Evolutionary conservation across 2,329 filamentous ascomycete genomes (phyloP).

Genomic region (Ceratocystis cubensis): DNA sequence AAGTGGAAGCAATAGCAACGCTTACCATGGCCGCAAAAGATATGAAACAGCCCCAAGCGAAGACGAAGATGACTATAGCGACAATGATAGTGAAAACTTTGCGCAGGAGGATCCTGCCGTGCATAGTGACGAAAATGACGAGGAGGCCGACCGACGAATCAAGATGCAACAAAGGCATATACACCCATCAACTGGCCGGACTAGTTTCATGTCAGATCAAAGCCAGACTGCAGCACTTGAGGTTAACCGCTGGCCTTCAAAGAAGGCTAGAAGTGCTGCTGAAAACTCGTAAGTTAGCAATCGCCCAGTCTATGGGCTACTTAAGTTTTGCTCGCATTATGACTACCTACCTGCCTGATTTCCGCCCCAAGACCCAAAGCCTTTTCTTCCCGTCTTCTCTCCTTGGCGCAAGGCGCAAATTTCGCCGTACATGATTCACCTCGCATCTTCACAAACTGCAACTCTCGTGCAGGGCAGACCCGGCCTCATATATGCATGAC

Average conservation of each 20-base stretch:
- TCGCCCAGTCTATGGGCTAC: background rate
- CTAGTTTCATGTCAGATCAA: conserved; percentile 10
- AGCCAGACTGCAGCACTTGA: conserved; percentile 15
- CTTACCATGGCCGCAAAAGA: background rate
- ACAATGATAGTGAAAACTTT: conserved; percentile 10
- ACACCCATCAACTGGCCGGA: conserved; percentile 10
- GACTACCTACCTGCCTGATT: background rate
- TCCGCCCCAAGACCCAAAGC: background rate
- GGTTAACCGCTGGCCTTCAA: background rate
- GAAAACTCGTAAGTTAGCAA: background rate
- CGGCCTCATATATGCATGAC: background rate
- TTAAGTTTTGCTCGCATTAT: background rate
- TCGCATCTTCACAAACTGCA: background rate
- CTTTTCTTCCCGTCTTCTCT: background rate
- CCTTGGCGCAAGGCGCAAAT: background rate
- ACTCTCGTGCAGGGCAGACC: background rate
- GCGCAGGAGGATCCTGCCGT: background rate
- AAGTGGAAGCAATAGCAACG: background rate
- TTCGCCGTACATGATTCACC: background rate
- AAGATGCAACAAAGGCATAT: conserved; percentile 9
- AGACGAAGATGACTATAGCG: conserved; percentile 16
- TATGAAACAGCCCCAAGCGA: conserved; percentile 18
- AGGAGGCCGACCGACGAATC: conserved; percentile 9
- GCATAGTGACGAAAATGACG: conserved; percentile 9
- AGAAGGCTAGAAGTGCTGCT: conserved; percentile 1